A percentile compares a stretch with the other conserved stretches of the same genome.
Conservation (phyloP, 176 grass and related monocot species). For the Rhynchospora breviuscula region DNA sequence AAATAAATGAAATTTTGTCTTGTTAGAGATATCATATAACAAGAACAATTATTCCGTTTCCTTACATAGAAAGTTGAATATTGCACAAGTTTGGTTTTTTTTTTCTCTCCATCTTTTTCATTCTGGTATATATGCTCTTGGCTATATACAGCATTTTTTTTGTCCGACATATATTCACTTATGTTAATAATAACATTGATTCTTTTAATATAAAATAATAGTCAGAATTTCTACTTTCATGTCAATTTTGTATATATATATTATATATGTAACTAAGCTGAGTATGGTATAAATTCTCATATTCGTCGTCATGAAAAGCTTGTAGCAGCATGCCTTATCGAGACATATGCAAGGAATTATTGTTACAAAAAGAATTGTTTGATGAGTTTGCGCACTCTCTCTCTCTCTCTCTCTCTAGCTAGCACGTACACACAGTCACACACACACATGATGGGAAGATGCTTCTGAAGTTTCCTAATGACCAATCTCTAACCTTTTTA, state of each 20-base stretch:
- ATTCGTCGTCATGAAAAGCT: conserved; percentile 43
- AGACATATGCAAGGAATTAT: conserved; percentile 66
- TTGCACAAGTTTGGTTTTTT: conserved; percentile 53
- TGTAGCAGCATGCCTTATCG: conserved; percentile 50
- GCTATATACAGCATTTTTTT: not conserved
- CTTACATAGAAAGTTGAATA: conserved; percentile 45
- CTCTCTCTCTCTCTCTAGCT: conserved; percentile 40
- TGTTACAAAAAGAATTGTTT: conserved; percentile 46
- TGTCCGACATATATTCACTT: not conserved
- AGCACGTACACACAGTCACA: conserved; percentile 29
- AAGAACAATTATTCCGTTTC: conserved; percentile 33
- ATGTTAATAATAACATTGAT: not conserved
- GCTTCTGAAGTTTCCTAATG: conserved; percentile 85
- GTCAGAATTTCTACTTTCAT: not conserved
- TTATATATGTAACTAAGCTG: conserved; percentile 29
- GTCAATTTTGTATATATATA: not conserved
- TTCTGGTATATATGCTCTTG: not conserved
- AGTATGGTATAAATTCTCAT: conserved; percentile 57
- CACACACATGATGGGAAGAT: conserved; percentile 36
- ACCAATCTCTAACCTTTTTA: conserved; percentile 44
- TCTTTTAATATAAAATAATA: not conserved
- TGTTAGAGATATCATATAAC: conserved; percentile 25
- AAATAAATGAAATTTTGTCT: not conserved
- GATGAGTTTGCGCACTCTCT: conserved; percentile 34
- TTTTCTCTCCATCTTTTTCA: conserved; percentile 43